Base-by-base conservation (phyloP, 2,329 filamentous ascomycete genomes). In the Talaromyces verruculosus region DNA sequence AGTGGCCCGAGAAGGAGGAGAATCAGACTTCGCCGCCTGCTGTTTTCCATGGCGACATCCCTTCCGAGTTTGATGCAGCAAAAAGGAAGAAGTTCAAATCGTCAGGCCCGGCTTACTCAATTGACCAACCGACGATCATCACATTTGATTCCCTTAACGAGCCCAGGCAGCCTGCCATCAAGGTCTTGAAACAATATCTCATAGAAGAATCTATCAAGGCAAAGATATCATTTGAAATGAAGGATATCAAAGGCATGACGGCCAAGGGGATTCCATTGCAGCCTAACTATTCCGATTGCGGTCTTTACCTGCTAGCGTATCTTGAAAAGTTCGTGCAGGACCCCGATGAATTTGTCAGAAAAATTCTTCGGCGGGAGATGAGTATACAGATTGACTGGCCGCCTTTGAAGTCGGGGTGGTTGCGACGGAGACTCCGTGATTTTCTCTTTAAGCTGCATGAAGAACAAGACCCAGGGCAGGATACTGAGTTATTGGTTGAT, bases 201-300 rank as follows among this genome's bases (percentile, higher is more conserved):
- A 74, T 84, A 6, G 85, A 86, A 58, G 95, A 98, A 79, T 89
- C 90, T 3, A 83, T 84, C 69, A 83, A 79, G 81, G 95, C 87
- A 72, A 82, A 81, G n/a, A 74, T 77, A 15, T 78, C 84, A 68
- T 79, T 85, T 15, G 75, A 81, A 11, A 74, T 77, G n/a, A 76
- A 75, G 5, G 71, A 78, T 11, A 78, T 87, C 64, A 81, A 82
- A 68, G 87, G 86, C 3, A 88, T 91, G 82, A 92, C 88, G 45
- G 91, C 91, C 4, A 90, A 86, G 67, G 83, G 85, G 7, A 89
- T 97, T 15, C 94, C 95, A 0, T 80, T 85, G 67, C 95, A 99
- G 76, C 80, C 87, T 59, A 98, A 99, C 73, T 91, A 85, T 71
- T 93, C 87, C 68, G 95, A 99, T 75, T 99, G 95, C 72, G 95